A percentile compares a stretch with the other conserved stretches of the same genome.
Evolutionary conservation across 2,329 filamentous ascomycete genomes (phyloP).

Genomic region (Cryphonectria parasitica): DNA sequence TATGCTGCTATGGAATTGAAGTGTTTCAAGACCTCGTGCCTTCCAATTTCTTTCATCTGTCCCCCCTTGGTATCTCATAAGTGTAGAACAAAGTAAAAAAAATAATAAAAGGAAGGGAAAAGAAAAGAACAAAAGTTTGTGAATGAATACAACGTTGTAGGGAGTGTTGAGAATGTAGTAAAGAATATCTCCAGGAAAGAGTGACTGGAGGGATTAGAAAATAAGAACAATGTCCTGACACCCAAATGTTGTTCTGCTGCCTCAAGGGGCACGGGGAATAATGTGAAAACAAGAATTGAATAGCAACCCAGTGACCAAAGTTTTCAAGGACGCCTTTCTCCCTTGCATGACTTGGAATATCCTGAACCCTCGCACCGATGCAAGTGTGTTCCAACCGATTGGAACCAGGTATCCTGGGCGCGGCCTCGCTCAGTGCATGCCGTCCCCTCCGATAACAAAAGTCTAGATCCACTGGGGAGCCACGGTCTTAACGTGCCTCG

Average conservation of each 20-base stretch:
- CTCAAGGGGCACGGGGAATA: constrained; percentile 27
- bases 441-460: background rate
- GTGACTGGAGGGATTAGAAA: constrained; percentile 25
- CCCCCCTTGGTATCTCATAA: background rate
- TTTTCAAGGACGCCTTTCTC: constrained; percentile 17
- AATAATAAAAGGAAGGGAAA: constrained; percentile 17
- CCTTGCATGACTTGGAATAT: constrained; percentile 15
- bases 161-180: constrained; percentile 19
- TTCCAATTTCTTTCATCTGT: background rate
- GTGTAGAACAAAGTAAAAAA: constrained; percentile 19
- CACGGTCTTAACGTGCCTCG: constrained; percentile 36
- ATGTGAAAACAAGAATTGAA: constrained; percentile 12
- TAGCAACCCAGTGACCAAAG: constrained; percentile 3
- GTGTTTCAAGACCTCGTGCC: background rate
- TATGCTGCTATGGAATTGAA: background rate
- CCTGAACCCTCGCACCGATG: background rate
- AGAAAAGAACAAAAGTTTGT: too few species aligned
- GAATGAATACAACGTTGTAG: constrained; percentile 6
- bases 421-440: background rate
- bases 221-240: constrained; percentile 24
- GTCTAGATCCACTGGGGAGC: constrained; percentile 55
- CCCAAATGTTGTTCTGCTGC: constrained; percentile 23
- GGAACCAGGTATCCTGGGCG: constrained; percentile 19
- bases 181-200: constrained; percentile 20
- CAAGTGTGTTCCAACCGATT: constrained; percentile 16